These are phyloP conservation scores for Nemania serpens DNA, from an alignment of 2,329 filamentous ascomycete genomes.

Conservation along the genomic window DNA sequence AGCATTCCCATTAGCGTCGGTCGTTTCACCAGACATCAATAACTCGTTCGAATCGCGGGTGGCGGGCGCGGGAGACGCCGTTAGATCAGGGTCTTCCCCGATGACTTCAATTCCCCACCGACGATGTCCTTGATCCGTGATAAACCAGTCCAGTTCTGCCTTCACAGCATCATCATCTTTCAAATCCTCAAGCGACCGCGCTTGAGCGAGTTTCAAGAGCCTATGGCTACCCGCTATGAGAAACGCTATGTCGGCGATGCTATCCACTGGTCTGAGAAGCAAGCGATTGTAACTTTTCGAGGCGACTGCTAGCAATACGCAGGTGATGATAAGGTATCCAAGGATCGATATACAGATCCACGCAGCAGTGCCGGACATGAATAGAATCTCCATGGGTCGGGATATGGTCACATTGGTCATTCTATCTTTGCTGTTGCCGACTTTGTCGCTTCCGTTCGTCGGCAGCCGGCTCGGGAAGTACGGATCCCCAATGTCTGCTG, in stretches of 20 bases:
- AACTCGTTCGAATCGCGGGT: not conserved
- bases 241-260: constrained; percentile 7
- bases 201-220: not conserved
- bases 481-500: not conserved
- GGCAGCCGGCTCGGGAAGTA: not conserved
- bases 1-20: not conserved
- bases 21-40: not conserved
- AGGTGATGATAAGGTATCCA: constrained; percentile 3
- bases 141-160: constrained; percentile 5
- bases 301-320: not conserved
- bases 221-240: not conserved
- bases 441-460: not conserved
- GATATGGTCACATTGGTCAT: not conserved
- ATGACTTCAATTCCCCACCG: constrained; percentile 7
- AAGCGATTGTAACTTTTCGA: constrained; percentile 3
- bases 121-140: not conserved
- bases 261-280: not conserved
- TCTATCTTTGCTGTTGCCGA: not conserved
- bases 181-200: not conserved
- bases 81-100: not conserved
- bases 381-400: constrained; percentile 4
- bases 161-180: not conserved
- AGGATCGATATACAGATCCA: constrained; percentile 10
- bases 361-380: not conserved
- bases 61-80: not conserved